phyloP scores from a whole-genome alignment of 306 rosid genomes.

The Fragaria vesca region DNA sequence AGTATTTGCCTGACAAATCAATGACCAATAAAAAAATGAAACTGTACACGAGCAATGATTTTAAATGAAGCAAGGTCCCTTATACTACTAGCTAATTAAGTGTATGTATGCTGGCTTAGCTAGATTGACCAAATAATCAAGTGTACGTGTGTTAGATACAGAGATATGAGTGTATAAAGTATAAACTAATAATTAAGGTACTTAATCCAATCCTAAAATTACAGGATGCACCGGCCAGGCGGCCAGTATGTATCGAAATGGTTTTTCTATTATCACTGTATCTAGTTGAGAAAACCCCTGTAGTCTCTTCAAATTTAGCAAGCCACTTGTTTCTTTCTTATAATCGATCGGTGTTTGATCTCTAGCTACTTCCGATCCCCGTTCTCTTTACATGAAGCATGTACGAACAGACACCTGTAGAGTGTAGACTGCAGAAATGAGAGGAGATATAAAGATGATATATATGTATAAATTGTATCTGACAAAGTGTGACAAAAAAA shows the following conservation, averaged over 20 bases:
- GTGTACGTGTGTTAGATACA: background rate
- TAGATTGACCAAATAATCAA: background rate
- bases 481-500: conserved; percentile 41
- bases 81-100: background rate
- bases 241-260: background rate
- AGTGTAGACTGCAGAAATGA: background rate
- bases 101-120: background rate
- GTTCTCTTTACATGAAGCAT: background rate
- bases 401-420: background rate
- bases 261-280: background rate
- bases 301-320: background rate
- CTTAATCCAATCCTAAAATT: background rate
- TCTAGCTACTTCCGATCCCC: background rate
- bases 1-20: conserved; percentile 7
- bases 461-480: background rate
- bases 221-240: background rate
- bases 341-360: background rate
- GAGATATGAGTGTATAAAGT: background rate
- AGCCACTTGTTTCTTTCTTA: background rate
- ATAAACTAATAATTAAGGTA: background rate
- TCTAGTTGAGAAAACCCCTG: background rate
- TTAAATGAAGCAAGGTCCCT: background rate
- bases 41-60: background rate
- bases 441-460: background rate
- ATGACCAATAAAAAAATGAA: background rate